Evolutionary conservation across 768 basidiomycete species (phyloP).

Genomic region (Mycena rebaudengoi): DNA sequence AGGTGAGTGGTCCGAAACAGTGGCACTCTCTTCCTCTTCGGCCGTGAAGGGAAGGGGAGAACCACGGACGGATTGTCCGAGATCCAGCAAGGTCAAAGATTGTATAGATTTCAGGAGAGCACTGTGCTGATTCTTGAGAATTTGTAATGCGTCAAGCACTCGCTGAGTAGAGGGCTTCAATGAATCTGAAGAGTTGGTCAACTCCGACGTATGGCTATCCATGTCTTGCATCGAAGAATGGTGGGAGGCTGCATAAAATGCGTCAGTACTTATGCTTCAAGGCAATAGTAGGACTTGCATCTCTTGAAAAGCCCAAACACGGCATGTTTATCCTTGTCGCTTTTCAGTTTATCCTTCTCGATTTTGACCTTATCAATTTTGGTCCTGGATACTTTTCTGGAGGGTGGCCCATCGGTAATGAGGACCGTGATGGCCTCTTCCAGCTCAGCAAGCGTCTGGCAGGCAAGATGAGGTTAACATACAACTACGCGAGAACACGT

Average conservation of each 20-base stretch:
- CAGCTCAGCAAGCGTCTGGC: slow-evolving; percentile 65
- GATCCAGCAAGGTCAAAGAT: slow-evolving; percentile 38
- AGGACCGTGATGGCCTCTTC: slow-evolving; percentile 61
- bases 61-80: slow-evolving; percentile 34
- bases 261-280: background rate
- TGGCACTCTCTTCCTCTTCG: slow-evolving; percentile 55
- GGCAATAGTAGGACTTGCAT: slow-evolving; percentile 45
- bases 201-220: slow-evolving; percentile 21
- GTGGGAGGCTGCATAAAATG: slow-evolving; percentile 30
- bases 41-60: slow-evolving; percentile 54
- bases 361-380: slow-evolving; percentile 52
- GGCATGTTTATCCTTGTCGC: slow-evolving; percentile 56
- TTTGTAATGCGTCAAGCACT: slow-evolving; percentile 55
- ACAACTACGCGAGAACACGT: slow-evolving; percentile 32
- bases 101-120: slow-evolving; percentile 56
- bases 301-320: slow-evolving; percentile 72
- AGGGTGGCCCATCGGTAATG: slow-evolving; percentile 42
- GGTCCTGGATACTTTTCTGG: slow-evolving; percentile 44
- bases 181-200: no score
- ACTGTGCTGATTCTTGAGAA: slow-evolving; percentile 68
- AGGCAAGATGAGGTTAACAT: slow-evolving; percentile 6
- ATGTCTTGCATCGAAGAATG: slow-evolving; percentile 32
- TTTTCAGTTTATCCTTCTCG: slow-evolving; percentile 60
- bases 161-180: slow-evolving; percentile 41
- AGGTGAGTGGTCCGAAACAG: slow-evolving; percentile 20